Conservation (phyloP, 2,329 filamentous ascomycete species). For the Pseudohalonectria lignicola region DNA sequence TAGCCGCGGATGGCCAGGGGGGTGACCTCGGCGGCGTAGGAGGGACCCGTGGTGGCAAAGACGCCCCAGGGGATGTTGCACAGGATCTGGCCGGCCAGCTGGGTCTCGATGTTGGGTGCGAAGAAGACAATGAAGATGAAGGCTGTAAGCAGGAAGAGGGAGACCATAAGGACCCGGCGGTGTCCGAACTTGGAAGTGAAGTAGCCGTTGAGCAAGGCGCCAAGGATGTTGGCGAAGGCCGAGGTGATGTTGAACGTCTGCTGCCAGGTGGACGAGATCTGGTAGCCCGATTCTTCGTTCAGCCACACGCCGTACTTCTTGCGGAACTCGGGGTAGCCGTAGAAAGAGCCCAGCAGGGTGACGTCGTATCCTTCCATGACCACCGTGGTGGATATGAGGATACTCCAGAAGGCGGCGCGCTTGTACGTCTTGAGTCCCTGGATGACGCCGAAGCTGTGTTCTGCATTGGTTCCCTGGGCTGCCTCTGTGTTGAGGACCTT, state of each 20-base stretch:
- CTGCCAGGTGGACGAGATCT: conserved; percentile 41
- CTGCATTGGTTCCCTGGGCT: conserved; percentile 21
- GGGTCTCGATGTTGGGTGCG: conserved; percentile 27
- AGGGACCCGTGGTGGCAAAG: conserved; percentile 30
- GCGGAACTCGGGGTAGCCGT: conserved; percentile 27
- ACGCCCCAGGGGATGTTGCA: conserved; percentile 27
- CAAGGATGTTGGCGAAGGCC: conserved; percentile 23
- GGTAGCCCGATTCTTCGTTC: conserved; percentile 23
- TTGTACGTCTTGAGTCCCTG: conserved; percentile 27
- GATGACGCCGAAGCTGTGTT: conserved; percentile 22
- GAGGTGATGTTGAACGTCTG: conserved; percentile 28
- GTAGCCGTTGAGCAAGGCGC: conserved; percentile 29
- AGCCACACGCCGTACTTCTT: conserved; percentile 27
- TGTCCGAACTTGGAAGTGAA: conserved; percentile 30
- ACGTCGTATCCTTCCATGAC: conserved; percentile 42
- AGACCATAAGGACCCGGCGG: conserved; percentile 28
- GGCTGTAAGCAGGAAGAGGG: conserved; percentile 25
- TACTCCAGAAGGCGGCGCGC: conserved; percentile 26
- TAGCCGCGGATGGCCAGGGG: conserved; percentile 29
- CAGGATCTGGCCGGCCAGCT: conserved; percentile 33
- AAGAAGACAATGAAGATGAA: conserved; percentile 40
- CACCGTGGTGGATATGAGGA: conserved; percentile 15
- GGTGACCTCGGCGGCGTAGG: conserved; percentile 31
- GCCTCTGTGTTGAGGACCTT: conserved; percentile 26
- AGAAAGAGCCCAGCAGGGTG: conserved; percentile 33